Base-by-base conservation (phyloP, 345 rosid genomes). In the Geranium brycei region DNA sequence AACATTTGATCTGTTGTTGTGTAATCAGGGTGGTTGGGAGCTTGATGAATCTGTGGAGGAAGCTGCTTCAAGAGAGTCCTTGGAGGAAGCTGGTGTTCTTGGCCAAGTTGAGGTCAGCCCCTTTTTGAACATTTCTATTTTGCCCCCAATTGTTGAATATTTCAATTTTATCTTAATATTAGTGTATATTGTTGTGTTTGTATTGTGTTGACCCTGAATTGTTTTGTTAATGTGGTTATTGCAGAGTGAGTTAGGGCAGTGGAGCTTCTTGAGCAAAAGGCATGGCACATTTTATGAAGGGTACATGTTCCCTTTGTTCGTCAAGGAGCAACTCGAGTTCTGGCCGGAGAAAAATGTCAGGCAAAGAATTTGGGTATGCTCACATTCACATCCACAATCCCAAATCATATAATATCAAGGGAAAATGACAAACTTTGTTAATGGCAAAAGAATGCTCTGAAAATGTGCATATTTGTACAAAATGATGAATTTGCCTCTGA, bases 61-160 rank as follows among this genome's bases (percentile, higher is more conserved):
- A 78, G 93, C 97, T 7, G 95, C 95, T 38, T 77, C 81, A 6
- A 72, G 97, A 53, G 97, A 91, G 59, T 80, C 88, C 31, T 16
- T 81, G 7, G 97, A 87, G 79, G 97, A 91, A 75, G 97, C 95
- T 61, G 97, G 97, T 7, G 95, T 91, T 69, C 71, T 77, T 19
- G 97, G 97, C 64, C 66, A 69, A 57, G 81, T 91, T 64, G 81
- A 86, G 95, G 97, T 91, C 32, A 41, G 75, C 51, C 6, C 4
- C 17, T 7, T 28, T 7, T 19, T 51, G 31, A 19, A 53, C 3
- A 51, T 30, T 55, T 3, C 10, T 23, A 19, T 73, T 32, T 2
- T 23, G 18, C 41, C 41, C 41, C 41, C 41, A 35, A 35, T 7
- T 35, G 41, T 35, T 35, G 41, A 35, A 35, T n/a, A 5, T 3